Percentiles rank a stretch among this genome's conserved stretches.
Evolutionary conservation across 768 basidiomycete species (phyloP).

Genomic region (Psilocybe cubensis): DNA sequence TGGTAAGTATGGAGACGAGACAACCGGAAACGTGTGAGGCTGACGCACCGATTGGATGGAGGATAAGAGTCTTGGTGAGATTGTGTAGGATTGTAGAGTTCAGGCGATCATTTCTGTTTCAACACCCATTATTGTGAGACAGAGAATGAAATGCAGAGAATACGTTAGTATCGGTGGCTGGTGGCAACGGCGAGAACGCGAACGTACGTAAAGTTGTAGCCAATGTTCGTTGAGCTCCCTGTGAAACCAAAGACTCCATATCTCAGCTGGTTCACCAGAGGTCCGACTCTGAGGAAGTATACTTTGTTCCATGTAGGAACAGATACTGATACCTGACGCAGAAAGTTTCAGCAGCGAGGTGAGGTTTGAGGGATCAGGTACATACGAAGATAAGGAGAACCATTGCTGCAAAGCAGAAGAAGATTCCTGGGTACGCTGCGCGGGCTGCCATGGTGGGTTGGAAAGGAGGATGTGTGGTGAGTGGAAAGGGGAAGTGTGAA

Average conservation of each 20-base stretch:
- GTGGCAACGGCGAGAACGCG: not conserved
- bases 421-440: conserved; percentile 69
- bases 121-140: not conserved
- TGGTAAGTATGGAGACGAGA: not conserved
- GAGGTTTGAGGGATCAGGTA: conserved; percentile 8
- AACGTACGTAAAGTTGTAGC: conserved; percentile 60
- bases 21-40: not conserved
- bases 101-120: conserved; percentile 43
- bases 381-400: conserved; percentile 71
- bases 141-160: not conserved
- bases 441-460: conserved; percentile 34
- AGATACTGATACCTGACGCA: conserved; percentile 66
- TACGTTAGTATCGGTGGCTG: not conserved
- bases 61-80: conserved; percentile 73
- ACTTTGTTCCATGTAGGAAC: conserved; percentile 74
- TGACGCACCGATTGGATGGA: conserved; percentile 75
- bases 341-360: not conserved
- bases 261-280: conserved; percentile 38
- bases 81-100: conserved; percentile 62
- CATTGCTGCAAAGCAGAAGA: conserved; percentile 73
- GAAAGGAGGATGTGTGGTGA: conserved; percentile 2
- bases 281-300: conserved; percentile 64
- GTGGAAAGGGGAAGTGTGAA: not conserved
- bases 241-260: conserved; percentile 86
- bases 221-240: conserved; percentile 54